phyloP scores from a whole-genome alignment of 2,329 filamentous ascomycete genomes.

The Elsinoe batatas region DNA sequence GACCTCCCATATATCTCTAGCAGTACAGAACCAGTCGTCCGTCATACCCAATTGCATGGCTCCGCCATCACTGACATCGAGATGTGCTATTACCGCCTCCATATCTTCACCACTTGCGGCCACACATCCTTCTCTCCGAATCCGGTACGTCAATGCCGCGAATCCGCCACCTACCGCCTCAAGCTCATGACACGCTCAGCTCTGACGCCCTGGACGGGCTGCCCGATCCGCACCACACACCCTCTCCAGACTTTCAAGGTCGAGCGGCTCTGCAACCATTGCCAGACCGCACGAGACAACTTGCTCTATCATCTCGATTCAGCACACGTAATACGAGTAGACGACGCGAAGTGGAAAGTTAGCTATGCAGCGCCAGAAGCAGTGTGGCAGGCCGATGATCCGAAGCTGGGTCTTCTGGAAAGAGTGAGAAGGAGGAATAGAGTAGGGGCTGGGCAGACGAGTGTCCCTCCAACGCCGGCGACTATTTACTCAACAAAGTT shows the following conservation, averaged over 20 bases:
- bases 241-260: conserved; percentile 29
- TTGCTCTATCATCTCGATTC: conserved; percentile 23
- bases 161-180: conserved; percentile 20
- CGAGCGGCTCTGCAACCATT: conserved; percentile 26
- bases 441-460: background rate
- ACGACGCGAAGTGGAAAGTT: conserved; percentile 35
- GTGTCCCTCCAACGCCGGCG: background rate
- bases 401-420: conserved; percentile 20
- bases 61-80: conserved; percentile 6
- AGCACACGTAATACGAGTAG: conserved; percentile 25
- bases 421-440: conserved; percentile 16
- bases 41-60: no score
- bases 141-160: conserved; percentile 29
- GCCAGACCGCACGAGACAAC: conserved; percentile 22
- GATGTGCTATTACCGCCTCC: conserved; percentile 37
- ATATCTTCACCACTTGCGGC: conserved; percentile 34
- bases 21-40: no score
- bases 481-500: background rate
- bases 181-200: conserved; percentile 3
- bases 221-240: conserved; percentile 24
- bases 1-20: no score
- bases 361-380: conserved; percentile 27
- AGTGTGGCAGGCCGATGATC: conserved; percentile 23
- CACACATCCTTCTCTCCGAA: conserved; percentile 29
- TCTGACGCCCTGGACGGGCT: conserved; percentile 19